These are phyloP conservation scores for Albugo candida DNA, from an alignment of 352 stramenopile species.

Conservation along the genomic window DNA sequence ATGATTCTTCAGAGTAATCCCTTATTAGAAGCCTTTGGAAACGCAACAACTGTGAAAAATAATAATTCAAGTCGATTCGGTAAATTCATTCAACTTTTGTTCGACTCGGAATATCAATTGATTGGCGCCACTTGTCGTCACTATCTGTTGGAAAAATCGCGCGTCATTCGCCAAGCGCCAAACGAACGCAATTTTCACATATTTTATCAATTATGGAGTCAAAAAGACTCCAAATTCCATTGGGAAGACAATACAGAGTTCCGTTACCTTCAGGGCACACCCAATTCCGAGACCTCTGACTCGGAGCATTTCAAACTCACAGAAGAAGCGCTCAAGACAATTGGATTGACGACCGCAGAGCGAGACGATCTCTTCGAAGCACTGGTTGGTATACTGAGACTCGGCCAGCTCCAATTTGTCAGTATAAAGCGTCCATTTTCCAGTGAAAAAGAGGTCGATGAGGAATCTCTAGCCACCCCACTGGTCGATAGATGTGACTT, in stretches of 20 bases:
- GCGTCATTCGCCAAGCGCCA: constrained; percentile 75
- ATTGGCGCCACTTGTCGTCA: constrained; percentile 76
- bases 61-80: constrained; percentile 91
- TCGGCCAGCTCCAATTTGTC: constrained; percentile 64
- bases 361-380: constrained; percentile 56
- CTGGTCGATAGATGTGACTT: too few relatives aligned
- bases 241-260: constrained; percentile 36
- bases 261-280: constrained; percentile 51
- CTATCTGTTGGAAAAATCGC: constrained; percentile 96
- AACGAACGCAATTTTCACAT: constrained; percentile 98
- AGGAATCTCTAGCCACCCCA: too few relatives aligned
- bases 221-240: constrained; percentile 29
- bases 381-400: constrained; percentile 48
- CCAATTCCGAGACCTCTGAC: constrained; percentile 15
- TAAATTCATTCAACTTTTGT: constrained; percentile 89
- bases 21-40: constrained; percentile 80
- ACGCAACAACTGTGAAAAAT: constrained; percentile 85
- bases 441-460: too few relatives aligned
- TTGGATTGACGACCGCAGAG: constrained; percentile 43
- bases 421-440: too few relatives aligned
- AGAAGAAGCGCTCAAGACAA: constrained; percentile 50
- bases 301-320: constrained; percentile 66
- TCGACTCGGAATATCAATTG: constrained; percentile 74
- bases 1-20: constrained; percentile 84
- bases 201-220: constrained; percentile 89